These are phyloP conservation scores for Ogataea pini DNA, from an alignment of 805 yeast genomes.

Conservation along the genomic window DNA sequence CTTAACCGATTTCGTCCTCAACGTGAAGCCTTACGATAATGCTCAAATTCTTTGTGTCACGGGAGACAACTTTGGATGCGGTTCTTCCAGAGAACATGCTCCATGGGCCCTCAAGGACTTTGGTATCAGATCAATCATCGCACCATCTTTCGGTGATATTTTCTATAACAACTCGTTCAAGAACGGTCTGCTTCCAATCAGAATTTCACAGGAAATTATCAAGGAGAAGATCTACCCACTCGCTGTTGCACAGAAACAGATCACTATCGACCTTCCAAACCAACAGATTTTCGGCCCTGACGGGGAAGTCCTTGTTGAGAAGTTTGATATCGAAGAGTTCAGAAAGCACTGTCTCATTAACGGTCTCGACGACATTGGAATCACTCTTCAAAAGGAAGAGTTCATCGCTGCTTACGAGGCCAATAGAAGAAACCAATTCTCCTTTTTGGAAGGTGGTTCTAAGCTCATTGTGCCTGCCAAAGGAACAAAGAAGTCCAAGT, in stretches of 20 bases:
- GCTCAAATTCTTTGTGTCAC: slow-evolving; percentile 86
- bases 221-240: slow-evolving; percentile 71
- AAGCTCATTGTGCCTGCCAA: slow-evolving; percentile 59
- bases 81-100: slow-evolving; percentile 98
- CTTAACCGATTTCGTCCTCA: slow-evolving; percentile 88
- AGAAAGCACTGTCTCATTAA: slow-evolving; percentile 93
- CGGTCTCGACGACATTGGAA: slow-evolving; percentile 96
- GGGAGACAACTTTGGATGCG: slow-evolving; percentile 98
- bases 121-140: slow-evolving; percentile 93
- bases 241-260: slow-evolving; percentile 68
- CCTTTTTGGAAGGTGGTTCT: slow-evolving; percentile 92
- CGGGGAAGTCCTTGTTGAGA: slow-evolving; percentile 74
- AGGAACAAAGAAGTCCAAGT: slow-evolving; percentile 68
- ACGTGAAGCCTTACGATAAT: slow-evolving; percentile 76
- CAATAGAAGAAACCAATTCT: slow-evolving; percentile 73
- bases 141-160: slow-evolving; percentile 98
- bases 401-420: slow-evolving; percentile 73
- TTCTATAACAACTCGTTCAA: slow-evolving; percentile 97
- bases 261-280: slow-evolving; percentile 82
- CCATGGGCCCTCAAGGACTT: slow-evolving; percentile 99
- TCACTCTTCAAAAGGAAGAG: slow-evolving; percentile 87
- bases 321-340: slow-evolving; percentile 86
- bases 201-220: slow-evolving; percentile 81
- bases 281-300: slow-evolving; percentile 72
- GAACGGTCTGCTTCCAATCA: slow-evolving; percentile 91